Evolutionary conservation across 768 basidiomycete genomes (phyloP).

Genomic region (Suillus subalutaceus): DNA sequence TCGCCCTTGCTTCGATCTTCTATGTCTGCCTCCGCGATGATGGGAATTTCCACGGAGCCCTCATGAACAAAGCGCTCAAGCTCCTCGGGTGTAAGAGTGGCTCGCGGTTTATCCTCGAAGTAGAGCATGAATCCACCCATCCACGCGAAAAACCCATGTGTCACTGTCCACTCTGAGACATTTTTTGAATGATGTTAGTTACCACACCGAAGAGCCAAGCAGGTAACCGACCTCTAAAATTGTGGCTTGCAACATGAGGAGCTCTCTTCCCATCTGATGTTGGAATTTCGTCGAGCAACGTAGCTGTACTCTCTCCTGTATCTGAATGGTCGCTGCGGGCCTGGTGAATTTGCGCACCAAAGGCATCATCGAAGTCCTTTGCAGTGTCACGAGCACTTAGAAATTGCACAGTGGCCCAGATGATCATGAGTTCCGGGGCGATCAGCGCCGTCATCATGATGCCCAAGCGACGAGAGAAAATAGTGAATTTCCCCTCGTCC

Average conservation of each 20-base stretch:
- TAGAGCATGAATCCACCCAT: no score
- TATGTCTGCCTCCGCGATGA: conserved; percentile 19
- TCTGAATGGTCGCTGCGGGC: background rate
- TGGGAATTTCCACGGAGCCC: background rate
- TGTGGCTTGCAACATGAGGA: no score
- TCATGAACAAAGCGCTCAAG: no score
- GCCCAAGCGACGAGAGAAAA: conserved; percentile 4
- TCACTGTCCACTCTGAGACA: conserved; percentile 4
- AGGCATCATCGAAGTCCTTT: background rate
- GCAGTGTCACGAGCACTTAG: conserved; percentile 16
- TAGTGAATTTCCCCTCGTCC: conserved; percentile 11
- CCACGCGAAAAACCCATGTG: no score
- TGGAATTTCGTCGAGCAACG: background rate
- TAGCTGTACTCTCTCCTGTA: background rate
- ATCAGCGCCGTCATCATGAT: conserved; percentile 26
- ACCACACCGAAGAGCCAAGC: background rate
- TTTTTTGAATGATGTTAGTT: background rate
- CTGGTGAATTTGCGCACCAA: background rate
- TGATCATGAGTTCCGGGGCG: conserved; percentile 31
- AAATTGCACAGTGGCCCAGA: conserved; percentile 31
- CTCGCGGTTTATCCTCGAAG: no score
- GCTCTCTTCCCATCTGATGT: background rate
- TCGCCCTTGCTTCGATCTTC: conserved; percentile 36
- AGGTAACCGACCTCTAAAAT: background rate
- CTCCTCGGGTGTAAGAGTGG: no score